Base-by-base conservation (phyloP, 2,329 filamentous ascomycete species). In the Gliomastix tumulicola region DNA sequence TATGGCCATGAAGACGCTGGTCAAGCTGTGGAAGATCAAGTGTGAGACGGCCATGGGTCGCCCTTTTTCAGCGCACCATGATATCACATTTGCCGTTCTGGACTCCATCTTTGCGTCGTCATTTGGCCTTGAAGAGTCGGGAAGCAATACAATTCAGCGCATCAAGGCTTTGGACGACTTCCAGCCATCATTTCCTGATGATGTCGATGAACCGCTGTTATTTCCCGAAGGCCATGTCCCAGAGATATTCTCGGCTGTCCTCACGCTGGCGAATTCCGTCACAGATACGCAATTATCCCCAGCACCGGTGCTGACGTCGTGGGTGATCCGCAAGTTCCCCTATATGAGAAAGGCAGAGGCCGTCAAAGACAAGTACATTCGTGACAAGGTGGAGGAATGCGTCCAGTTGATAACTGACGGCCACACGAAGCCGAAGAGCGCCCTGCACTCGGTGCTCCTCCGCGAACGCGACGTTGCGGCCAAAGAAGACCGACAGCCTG, bases 11-110 rank as follows among this genome's bases (percentile, higher is more conserved):
- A 37, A 35, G 21, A 49, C 49, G 19, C 40, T 63, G 18, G 47
- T 62, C 30, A 41, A 48, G 9, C 13, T 64, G 17, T 64, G 59
- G 59, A 39, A 48, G 21, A 32, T 50, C 34, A 64, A 64, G 38
- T 44, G 40, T 18, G 34, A 42, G 1, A 21, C 53, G 4, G 56
- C 56, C n/a, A 30, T 51, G 11, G 59, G 55, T 10, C 30, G 21
- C 15, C 39, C 39, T 7, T 43, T 41, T 31, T 38, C 36, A 12
- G 56, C 53, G 3, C 49, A 55, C 39, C 22, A 50, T 7, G 47
- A 49, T 21, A 55, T 62, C 19, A 53, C 46, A 7, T 51, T 53
- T 28, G 44, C 41, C 18, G 48, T 50, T 2, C 38, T 59, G 12
- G 56, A 60, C 36, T 40, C 47, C 21, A 53, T 59, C 20, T 46